Conservation (phyloP, 2,329 filamentous ascomycete genomes). For the Cadophora sp. region DNA sequence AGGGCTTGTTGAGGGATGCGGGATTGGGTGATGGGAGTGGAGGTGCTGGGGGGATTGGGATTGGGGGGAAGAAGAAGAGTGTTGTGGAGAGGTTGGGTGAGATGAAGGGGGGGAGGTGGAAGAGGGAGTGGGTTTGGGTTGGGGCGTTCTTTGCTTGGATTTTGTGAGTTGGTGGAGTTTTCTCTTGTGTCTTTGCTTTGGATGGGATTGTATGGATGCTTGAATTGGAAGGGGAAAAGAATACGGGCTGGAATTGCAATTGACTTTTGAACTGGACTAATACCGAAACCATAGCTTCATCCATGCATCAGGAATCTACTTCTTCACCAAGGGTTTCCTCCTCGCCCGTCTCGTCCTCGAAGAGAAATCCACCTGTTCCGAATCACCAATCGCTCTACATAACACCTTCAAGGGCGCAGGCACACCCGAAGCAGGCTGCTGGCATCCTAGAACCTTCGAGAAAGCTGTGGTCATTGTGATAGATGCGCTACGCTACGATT, state of each 20-base stretch:
- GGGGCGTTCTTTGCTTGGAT: slow-evolving; percentile 44
- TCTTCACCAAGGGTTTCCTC: slow-evolving; percentile 95
- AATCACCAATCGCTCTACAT: slow-evolving; percentile 66
- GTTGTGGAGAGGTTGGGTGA: slow-evolving; percentile 41
- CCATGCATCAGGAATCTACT: slow-evolving; percentile 81
- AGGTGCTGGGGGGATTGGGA: slow-evolving; percentile 7
- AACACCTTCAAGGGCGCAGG: slow-evolving; percentile 38
- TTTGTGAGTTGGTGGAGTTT: slow-evolving; percentile 38
- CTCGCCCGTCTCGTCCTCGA: slow-evolving; percentile 84
- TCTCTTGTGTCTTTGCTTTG: background rate
- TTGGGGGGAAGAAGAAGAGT: slow-evolving; percentile 36
- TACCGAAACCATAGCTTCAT: slow-evolving; percentile 52
- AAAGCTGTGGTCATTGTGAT: slow-evolving; percentile 91
- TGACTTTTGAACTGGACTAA: slow-evolving; percentile 26
- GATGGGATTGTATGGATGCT: background rate
- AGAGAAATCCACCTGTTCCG: slow-evolving; percentile 73
- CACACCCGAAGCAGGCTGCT: slow-evolving; percentile 76
- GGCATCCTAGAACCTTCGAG: slow-evolving; percentile 93
- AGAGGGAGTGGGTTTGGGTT: slow-evolving; percentile 43
- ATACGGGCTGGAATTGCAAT: background rate
- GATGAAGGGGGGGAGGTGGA: slow-evolving; percentile 39
- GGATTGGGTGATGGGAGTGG: slow-evolving; percentile 12
- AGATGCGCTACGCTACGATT: slow-evolving; percentile 95
- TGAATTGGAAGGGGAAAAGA: background rate
- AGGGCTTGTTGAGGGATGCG: slow-evolving; percentile 27